Conservation (phyloP, 495 filamentous ascomycete species). For the Lasiosphaeria miniovina region DNA sequence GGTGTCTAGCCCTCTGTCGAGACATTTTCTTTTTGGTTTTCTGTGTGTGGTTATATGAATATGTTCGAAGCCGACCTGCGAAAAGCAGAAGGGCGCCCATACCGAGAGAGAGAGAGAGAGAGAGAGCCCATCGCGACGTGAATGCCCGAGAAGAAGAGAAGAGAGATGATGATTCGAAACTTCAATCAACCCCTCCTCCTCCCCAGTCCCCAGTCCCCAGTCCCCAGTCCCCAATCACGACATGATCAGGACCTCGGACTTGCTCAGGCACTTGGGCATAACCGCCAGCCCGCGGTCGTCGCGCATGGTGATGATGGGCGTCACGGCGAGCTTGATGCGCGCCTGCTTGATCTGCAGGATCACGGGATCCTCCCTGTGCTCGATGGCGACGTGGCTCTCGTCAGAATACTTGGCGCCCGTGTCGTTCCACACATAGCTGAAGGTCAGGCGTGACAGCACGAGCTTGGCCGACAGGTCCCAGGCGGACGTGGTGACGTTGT, state of each 20-base stretch:
- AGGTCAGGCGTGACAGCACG: constrained; percentile 24
- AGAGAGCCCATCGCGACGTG: no score
- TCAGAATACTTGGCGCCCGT: constrained; percentile 24
- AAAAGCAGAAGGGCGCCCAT: no score
- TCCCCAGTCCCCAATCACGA: neutral
- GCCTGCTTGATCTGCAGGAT: constrained; percentile 16
- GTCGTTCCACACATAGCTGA: constrained; percentile 34
- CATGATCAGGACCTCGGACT: constrained; percentile 11
- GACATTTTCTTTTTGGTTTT: no score
- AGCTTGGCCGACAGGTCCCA: constrained; percentile 32
- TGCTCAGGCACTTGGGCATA: constrained; percentile 19
- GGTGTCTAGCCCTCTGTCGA: no score
- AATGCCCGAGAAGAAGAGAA: no score
- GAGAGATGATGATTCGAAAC: no score
- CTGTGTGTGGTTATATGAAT: no score
- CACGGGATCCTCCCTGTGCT: neutral
- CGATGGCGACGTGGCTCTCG: constrained; percentile 20
- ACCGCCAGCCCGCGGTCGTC: constrained; percentile 24
- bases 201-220: neutral
- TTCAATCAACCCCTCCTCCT: neutral
- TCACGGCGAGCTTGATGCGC: constrained; percentile 31
- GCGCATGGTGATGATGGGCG: constrained; percentile 30
- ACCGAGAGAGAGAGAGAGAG: no score
- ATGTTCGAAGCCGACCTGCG: no score
- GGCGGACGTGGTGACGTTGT: constrained; percentile 11